Evolutionary conservation across 495 filamentous ascomycete genomes (phyloP).

Genomic region (Hyaloscypha hepaticicola): DNA sequence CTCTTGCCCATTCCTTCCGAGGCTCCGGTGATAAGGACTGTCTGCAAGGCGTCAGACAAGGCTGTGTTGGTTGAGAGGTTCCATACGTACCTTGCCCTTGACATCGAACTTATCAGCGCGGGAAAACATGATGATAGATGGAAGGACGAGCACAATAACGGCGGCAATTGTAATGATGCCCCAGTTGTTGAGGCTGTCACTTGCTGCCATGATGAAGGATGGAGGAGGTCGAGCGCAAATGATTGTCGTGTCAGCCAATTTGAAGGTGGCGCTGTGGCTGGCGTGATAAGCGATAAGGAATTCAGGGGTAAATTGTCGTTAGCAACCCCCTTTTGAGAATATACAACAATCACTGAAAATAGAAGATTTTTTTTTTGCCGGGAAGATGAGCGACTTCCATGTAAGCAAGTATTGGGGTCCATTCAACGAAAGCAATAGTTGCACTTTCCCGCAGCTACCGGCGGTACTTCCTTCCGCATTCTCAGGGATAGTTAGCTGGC

Average conservation of each 20-base stretch:
- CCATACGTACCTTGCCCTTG: constrained; percentile 27
- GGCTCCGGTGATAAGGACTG: constrained; percentile 83
- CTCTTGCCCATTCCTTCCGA: constrained; percentile 89
- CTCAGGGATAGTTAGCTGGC: too few relatives aligned
- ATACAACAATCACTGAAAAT: too few relatives aligned
- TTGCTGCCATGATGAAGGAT: constrained; percentile 22
- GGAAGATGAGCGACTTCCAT: too few relatives aligned
- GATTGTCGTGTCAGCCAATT: background rate
- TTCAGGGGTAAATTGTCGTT: background rate
- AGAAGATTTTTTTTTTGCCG: too few relatives aligned
- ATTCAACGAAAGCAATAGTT: too few relatives aligned
- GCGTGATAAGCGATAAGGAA: constrained; percentile 10
- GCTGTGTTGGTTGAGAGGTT: background rate
- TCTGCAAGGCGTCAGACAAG: constrained; percentile 48
- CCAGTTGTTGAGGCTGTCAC: constrained; percentile 19
- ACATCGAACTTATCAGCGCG: constrained; percentile 29
- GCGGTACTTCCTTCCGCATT: too few relatives aligned
- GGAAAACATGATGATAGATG: constrained; percentile 30
- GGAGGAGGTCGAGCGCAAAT: background rate
- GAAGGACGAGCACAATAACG: constrained; percentile 16
- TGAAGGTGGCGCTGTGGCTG: background rate
- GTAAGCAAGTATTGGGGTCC: too few relatives aligned
- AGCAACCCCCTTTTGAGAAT: background rate
- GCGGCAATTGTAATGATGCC: constrained; percentile 11
- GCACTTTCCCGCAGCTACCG: too few relatives aligned